Conservation (phyloP, 176 grass and related monocot genomes). For the Phoenix roebelenii region DNA sequence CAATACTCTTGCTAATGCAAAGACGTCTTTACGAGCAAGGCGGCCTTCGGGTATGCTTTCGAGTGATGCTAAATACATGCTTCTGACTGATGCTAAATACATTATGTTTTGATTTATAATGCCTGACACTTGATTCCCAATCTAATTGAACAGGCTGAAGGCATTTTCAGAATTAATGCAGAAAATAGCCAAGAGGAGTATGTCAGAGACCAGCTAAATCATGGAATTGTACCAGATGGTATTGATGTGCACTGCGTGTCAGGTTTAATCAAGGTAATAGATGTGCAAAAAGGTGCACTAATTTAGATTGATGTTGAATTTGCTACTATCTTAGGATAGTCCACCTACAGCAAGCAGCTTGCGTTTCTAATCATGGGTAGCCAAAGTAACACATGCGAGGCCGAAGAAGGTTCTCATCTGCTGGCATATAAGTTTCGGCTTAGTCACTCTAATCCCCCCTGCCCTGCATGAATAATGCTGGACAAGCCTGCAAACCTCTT, state of each 20-base stretch:
- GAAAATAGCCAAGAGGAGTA: slow-evolving; percentile 53
- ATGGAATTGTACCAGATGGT: slow-evolving; percentile 41
- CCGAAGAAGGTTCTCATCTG: too few species aligned
- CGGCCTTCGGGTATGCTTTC: slow-evolving; percentile 38
- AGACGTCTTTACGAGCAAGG: slow-evolving; percentile 61
- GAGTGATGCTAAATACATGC: neutral
- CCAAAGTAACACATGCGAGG: too few species aligned
- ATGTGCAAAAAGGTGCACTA: neutral
- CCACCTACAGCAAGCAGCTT: too few species aligned
- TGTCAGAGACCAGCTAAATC: slow-evolving; percentile 52
- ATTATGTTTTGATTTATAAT: neutral
- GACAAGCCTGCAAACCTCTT: too few species aligned
- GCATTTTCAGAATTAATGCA: slow-evolving; percentile 75
- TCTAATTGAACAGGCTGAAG: slow-evolving; percentile 39
- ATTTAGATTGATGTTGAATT: too few species aligned
- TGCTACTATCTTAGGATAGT: too few species aligned
- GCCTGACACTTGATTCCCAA: neutral
- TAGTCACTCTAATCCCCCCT: too few species aligned
- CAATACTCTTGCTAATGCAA: slow-evolving; percentile 73
- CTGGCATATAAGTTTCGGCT: too few species aligned
- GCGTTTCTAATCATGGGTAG: too few species aligned
- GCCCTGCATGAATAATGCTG: too few species aligned
- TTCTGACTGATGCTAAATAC: neutral
- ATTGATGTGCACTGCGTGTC: slow-evolving; percentile 69
- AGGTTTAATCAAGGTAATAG: slow-evolving; percentile 73